Evolutionary conservation across 495 filamentous ascomycete genomes (phyloP), one percentile per base, ranked within the genome.

Genomic region (Amniculicola lignicola): DNA sequence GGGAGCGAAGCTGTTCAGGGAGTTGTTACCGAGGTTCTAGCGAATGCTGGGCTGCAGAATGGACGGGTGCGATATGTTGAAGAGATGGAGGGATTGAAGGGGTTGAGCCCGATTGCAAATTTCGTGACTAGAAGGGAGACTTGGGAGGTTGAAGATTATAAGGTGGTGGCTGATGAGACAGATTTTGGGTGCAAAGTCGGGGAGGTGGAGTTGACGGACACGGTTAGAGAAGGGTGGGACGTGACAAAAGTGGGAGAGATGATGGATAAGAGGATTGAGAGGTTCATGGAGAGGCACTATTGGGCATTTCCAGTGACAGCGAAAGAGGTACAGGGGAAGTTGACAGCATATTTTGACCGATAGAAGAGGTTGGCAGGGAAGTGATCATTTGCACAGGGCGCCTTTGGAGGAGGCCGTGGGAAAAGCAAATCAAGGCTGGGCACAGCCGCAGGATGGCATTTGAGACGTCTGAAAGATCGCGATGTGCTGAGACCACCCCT

Each of bases 281-380:
- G 7, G 4, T 39, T 55, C 12, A 28, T 45, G 51, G 40, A 29
- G 18, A 39, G n/a, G 29, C 11, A 46, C 18, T 4, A 14, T 21
- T 39, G 21, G 28, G 28, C 49, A 12, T 52, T 42, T 19, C 49
- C 49, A 6, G 25, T 4, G 23, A 10, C 12, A 22, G 31, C 23
- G 27, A 12, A 27, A 1, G n/a, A 35, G 12, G 16, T 27, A 9
- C 35, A 46, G 40, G 42, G 40, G 19, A 55, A 55, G 28, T 18
- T 55, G 21, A 14, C 23, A 12, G 24, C 41, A 6, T 55, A 55
- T n/a, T n/a, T n/a, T n/a, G n/a, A n/a, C n/a, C n/a, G n/a, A n/a
- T n/a, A n/a, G n/a, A n/a, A n/a, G n/a, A n/a, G n/a, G n/a, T n/a
- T n/a, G n/a, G n/a, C n/a, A n/a, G n/a, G n/a, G n/a, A n/a, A n/a